A percentile compares a stretch with the other conserved stretches of the same genome.
phyloP scores from a whole-genome alignment of 768 basidiomycete genomes.

The Tephrocybe sp. region DNA sequence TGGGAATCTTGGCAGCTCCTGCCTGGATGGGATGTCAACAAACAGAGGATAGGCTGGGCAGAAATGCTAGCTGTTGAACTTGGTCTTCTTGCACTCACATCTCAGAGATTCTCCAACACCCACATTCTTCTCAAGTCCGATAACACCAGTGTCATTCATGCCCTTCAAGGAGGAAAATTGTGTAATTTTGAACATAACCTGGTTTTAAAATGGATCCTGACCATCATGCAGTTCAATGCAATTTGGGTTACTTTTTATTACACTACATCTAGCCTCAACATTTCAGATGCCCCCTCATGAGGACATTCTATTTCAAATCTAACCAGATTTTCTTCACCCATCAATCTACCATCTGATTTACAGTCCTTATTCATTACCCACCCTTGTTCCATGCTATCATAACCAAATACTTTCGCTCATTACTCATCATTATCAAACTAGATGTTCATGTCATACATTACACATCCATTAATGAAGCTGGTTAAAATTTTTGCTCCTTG shows the following conservation, averaged over 20 bases:
- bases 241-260: conserved; percentile 23
- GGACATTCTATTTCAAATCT: too few relatives aligned
- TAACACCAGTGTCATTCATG: conserved; percentile 39
- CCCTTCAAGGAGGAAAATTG: conserved; percentile 26
- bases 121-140: conserved; percentile 33
- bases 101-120: conserved; percentile 24
- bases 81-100: conserved; percentile 31
- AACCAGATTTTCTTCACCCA: too few relatives aligned
- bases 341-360: too few relatives aligned
- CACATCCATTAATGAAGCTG: too few relatives aligned
- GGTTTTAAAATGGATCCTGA: conserved; percentile 24
- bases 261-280: not conserved
- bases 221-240: conserved; percentile 15
- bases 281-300: not conserved
- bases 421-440: too few relatives aligned
- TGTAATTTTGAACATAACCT: conserved; percentile 28
- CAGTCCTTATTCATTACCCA: too few relatives aligned
- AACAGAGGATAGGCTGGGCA: conserved; percentile 41
- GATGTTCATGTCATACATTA: too few relatives aligned
- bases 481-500: too few relatives aligned
- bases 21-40: conserved; percentile 25
- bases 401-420: too few relatives aligned
- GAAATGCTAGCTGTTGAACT: conserved; percentile 46
- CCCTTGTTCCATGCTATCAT: too few relatives aligned
- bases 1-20: conserved; percentile 43